A percentile compares a stretch with the other conserved stretches of the same genome.
These are phyloP conservation scores for Periconia macrospinosa DNA, from an alignment of 2,329 filamentous ascomycete species.

Conservation along the genomic window DNA sequence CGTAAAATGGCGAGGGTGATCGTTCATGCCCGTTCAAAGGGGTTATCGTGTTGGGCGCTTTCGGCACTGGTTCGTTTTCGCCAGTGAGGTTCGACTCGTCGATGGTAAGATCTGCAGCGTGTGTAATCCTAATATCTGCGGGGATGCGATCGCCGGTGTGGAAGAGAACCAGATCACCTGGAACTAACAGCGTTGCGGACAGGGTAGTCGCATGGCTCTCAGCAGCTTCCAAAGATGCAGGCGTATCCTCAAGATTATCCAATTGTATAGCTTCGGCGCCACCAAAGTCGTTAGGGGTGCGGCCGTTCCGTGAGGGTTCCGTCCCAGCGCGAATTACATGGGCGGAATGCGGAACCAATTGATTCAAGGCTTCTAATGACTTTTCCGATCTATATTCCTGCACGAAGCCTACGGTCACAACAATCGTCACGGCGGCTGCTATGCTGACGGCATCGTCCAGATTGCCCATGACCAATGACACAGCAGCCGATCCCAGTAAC, in stretches of 20 bases:
- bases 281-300: conserved; percentile 20
- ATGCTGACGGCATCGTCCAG: conserved; percentile 95
- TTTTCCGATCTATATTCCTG: conserved; percentile 98
- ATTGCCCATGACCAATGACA: conserved; percentile 90
- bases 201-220: conserved; percentile 81
- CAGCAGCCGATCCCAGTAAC: conserved; percentile 82
- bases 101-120: conserved; percentile 85
- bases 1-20: conserved; percentile 59
- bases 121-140: conserved; percentile 91
- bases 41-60: conserved; percentile 67
- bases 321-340: conserved; percentile 73
- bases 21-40: conserved; percentile 45
- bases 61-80: conserved; percentile 89
- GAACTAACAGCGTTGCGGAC: conserved; percentile 83
- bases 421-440: conserved; percentile 92
- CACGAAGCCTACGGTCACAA: conserved; percentile 92
- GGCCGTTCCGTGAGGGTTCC: conserved; percentile 23
- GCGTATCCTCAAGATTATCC: conserved; percentile 55
- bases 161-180: conserved; percentile 90
- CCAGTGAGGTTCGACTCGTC: conserved; percentile 97
- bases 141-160: conserved; percentile 95
- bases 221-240: conserved; percentile 63
- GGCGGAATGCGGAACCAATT: conserved; percentile 91
- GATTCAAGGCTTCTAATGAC: conserved; percentile 90
- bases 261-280: conserved; percentile 47